A percentile compares a stretch with the other conserved stretches of the same genome.
Conservation (phyloP, 345 rosid genomes). For the Salix suchowensis region DNA sequence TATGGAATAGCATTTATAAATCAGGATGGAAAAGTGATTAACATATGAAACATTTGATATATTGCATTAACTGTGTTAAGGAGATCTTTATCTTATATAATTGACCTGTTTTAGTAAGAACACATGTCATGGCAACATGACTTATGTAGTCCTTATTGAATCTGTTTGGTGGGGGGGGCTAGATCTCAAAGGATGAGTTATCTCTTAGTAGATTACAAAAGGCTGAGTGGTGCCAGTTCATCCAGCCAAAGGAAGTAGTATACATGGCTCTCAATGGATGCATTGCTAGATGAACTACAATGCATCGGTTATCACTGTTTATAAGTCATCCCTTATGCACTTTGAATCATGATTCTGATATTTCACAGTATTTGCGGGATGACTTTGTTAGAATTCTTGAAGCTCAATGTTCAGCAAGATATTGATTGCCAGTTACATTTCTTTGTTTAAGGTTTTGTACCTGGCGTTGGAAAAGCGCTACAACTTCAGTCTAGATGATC, state of each 20-base stretch:
- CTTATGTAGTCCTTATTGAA: not conserved
- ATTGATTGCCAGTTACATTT: not conserved
- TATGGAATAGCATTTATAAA: not conserved
- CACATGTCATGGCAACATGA: not conserved
- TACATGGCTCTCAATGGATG: not conserved
- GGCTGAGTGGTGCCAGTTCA: not conserved
- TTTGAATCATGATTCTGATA: not conserved
- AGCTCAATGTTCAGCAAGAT: not conserved
- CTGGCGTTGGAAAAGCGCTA: slow-evolving; percentile 87
- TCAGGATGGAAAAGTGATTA: not conserved
- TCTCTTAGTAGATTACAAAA: not conserved
- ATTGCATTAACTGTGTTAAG: too few relatives aligned
- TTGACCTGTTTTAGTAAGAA: not conserved
- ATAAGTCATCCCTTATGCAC: not conserved
- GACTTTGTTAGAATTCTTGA: not conserved
- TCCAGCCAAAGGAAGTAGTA: not conserved
- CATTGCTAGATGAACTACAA: not conserved
- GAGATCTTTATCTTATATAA: not conserved
- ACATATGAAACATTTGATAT: too few relatives aligned
- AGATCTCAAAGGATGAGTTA: not conserved
- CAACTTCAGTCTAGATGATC: slow-evolving; percentile 78
- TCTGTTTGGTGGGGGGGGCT: too few relatives aligned
- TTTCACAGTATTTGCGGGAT: not conserved
- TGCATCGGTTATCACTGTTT: not conserved
- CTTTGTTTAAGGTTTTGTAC: slow-evolving; percentile 51